Base-by-base conservation (phyloP, 768 basidiomycete species). In the Russula sp. region DNA sequence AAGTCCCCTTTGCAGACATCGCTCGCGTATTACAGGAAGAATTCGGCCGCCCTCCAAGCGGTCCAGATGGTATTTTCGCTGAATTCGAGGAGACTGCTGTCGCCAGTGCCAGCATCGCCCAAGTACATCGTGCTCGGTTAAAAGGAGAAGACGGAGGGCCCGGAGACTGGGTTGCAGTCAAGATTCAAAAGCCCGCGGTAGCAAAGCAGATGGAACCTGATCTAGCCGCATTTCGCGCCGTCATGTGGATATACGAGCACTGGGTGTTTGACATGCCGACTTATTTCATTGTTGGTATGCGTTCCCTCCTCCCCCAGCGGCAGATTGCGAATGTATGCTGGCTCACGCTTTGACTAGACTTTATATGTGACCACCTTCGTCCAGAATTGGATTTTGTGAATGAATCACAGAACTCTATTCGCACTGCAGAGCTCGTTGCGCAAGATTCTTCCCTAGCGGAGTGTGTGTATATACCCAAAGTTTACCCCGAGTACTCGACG, bases 31-130 rank as follows among this genome's bases (percentile, higher is more conserved):
- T 94, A 69, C 68, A 76, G 37, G 75, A 79, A 37, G 88, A 94
- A 70, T 86, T 91, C 9, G 88, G 87, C 1, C 74, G 80, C 2
- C 82, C 82, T 0, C 87, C 86, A 0, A 74, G 80, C 42, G 84
- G 85, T 0, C 87, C 89, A 0, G 81, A 80, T 31, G 90, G 89
- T 18, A 75, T 94, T 2, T 96, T 96, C 68, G 85, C 85, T 40
- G 75, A 81, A 11, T 96, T 97, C 64, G 88, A 93, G 59, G 80
- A 85, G 64, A 71, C 80, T 2, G 87, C 94, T 0, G 77, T 91
- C 1, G 94, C 94, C 0, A 91, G 89, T 64, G 95, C 95, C 2
- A 91, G 89, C n/a, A n/a, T n/a, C n/a, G n/a, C n/a, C n/a, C n/a
- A n/a, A n/a, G n/a, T n/a, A n/a, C n/a, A n/a, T n/a, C n/a, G n/a